phyloP scores from a whole-genome alignment of 2,329 filamentous ascomycete genomes.

The Alternaria infectoria region DNA sequence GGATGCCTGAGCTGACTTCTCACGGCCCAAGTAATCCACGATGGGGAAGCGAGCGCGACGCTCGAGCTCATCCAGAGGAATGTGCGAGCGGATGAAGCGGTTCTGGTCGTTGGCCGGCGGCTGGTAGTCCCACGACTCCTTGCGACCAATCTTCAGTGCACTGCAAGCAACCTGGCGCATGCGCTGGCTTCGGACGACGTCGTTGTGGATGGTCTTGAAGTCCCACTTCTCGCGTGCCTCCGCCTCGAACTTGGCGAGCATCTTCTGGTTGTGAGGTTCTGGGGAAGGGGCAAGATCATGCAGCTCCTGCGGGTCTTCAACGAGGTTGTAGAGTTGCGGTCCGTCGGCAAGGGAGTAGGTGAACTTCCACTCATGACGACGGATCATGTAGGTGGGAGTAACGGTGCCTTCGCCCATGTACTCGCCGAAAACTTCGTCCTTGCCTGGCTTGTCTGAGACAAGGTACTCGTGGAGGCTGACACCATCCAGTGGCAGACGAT shows the following conservation, averaged over 20 bases:
- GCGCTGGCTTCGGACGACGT: slow-evolving; percentile 79
- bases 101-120: slow-evolving; percentile 72
- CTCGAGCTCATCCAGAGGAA: slow-evolving; percentile 81
- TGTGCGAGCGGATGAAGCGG: slow-evolving; percentile 80
- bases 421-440: slow-evolving; percentile 91
- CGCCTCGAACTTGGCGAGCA: slow-evolving; percentile 67
- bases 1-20: slow-evolving; percentile 39
- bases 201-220: slow-evolving; percentile 74
- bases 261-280: slow-evolving; percentile 47
- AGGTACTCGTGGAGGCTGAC: slow-evolving; percentile 64
- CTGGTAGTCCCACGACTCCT: slow-evolving; percentile 83
- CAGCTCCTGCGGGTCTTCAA: slow-evolving; percentile 76
- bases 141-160: slow-evolving; percentile 72
- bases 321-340: slow-evolving; percentile 83
- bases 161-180: slow-evolving; percentile 79
- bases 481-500: slow-evolving; percentile 83
- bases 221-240: slow-evolving; percentile 83
- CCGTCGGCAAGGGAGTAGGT: slow-evolving; percentile 84
- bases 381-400: slow-evolving; percentile 91
- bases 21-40: slow-evolving; percentile 54
- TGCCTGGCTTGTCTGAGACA: slow-evolving; percentile 58
- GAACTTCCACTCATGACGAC: slow-evolving; percentile 88
- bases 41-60: slow-evolving; percentile 74
- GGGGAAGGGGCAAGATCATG: slow-evolving; percentile 66
- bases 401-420: slow-evolving; percentile 94